phyloP scores from a whole-genome alignment of 2,329 filamentous ascomycete genomes.

The Scleromitrula shiraiana region DNA sequence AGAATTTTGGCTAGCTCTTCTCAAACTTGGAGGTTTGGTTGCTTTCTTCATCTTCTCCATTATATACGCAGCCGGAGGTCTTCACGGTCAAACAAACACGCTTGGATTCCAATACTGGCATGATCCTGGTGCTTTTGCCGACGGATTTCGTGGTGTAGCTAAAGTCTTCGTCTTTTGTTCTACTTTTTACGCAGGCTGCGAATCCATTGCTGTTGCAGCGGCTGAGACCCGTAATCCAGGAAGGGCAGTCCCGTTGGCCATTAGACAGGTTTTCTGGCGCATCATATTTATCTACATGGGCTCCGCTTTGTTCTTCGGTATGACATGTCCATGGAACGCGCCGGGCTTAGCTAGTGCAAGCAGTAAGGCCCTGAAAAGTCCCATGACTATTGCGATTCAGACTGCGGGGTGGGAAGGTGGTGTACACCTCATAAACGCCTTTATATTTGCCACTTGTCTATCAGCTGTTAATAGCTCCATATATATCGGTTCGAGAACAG shows the following conservation, averaged over 20 bases:
- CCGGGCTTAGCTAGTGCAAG: constrained; percentile 51
- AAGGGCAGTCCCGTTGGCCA: constrained; percentile 46
- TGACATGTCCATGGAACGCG: constrained; percentile 65
- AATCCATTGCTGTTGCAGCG: constrained; percentile 49
- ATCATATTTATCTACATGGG: constrained; percentile 82
- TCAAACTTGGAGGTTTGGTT: constrained; percentile 62
- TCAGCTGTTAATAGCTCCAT: constrained; percentile 68
- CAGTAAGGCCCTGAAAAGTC: constrained; percentile 59
- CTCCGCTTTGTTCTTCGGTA: constrained; percentile 64
- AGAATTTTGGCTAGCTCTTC: constrained; percentile 69
- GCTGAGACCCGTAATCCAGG: constrained; percentile 43
- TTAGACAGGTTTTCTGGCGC: constrained; percentile 91
- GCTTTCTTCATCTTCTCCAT: constrained; percentile 70
- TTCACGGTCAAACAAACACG: constrained; percentile 44
- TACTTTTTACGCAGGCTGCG: constrained; percentile 63
- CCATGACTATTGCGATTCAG: constrained; percentile 66
- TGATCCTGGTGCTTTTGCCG: constrained; percentile 59
- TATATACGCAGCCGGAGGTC: constrained; percentile 61
- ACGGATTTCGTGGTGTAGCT: constrained; percentile 59
- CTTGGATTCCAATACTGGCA: constrained; percentile 67
- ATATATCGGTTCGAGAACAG: constrained; percentile 67
- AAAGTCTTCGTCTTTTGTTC: constrained; percentile 62
- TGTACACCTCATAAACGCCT: constrained; percentile 69
- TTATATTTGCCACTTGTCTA: constrained; percentile 66
- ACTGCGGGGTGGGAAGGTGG: constrained; percentile 67